Evolutionary conservation across 1,139 yeast genomes (phyloP).

Genomic region (Blastobotrys aristatus): DNA sequence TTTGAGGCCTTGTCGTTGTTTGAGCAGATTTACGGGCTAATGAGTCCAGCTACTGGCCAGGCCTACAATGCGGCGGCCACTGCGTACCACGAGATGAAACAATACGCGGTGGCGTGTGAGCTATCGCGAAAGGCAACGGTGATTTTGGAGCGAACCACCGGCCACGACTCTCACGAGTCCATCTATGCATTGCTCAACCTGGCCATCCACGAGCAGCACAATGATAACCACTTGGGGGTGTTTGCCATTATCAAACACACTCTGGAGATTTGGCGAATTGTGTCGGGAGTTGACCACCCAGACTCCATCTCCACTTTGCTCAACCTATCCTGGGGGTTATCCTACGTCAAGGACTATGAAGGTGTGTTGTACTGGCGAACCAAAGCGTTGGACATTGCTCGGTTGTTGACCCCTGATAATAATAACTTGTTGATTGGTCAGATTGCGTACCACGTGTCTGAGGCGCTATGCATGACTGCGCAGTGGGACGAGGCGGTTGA

Average conservation of each 20-base stretch:
- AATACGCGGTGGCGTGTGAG: conserved; percentile 56
- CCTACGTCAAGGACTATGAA: conserved; percentile 45
- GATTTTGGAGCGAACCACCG: conserved; percentile 73
- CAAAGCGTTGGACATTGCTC: conserved; percentile 45
- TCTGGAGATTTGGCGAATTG: conserved; percentile 49
- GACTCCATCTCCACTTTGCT: conserved; percentile 60
- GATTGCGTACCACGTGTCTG: conserved; percentile 62
- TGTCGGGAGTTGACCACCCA: conserved; percentile 60
- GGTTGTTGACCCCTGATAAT: conserved; percentile 24
- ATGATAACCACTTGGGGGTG: conserved; percentile 56
- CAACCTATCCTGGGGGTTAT: conserved; percentile 58
- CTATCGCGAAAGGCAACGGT: conserved; percentile 66
- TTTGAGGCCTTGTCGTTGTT: conserved; percentile 66
- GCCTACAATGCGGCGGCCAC: conserved; percentile 64
- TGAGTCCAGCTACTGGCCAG: conserved; percentile 75
- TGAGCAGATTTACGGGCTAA: conserved; percentile 79
- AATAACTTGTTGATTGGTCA: conserved; percentile 48
- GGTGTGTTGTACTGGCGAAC: conserved; percentile 49
- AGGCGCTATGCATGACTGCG: conserved; percentile 50
- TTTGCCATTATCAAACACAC: conserved; percentile 60
- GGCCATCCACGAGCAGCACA: conserved; percentile 64
- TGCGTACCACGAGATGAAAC: conserved; percentile 58
- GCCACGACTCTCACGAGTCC: conserved; percentile 76
- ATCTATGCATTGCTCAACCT: conserved; percentile 68
- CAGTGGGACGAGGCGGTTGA: conserved; percentile 53